Evolutionary conservation across 208 protist genomes (phyloP).

Genomic region (Acanthamoeba triangularis): DNA sequence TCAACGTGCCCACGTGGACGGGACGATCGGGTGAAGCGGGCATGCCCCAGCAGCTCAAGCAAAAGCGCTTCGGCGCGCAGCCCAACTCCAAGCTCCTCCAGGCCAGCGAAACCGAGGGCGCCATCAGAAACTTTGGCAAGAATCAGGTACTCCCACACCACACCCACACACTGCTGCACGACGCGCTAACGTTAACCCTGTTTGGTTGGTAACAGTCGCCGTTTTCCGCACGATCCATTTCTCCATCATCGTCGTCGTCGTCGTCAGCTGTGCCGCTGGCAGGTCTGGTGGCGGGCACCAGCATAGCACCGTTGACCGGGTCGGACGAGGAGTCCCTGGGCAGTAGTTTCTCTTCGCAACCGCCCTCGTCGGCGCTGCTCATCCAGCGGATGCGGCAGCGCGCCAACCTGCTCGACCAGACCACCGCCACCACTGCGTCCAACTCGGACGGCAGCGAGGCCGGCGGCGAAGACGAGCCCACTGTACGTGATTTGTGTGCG

Average conservation of each 20-base stretch:
- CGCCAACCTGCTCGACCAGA: slow-evolving; percentile 8
- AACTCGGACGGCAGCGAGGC: neutral
- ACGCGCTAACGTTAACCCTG: too few species aligned
- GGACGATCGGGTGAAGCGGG: slow-evolving; percentile 39
- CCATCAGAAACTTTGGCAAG: slow-evolving; percentile 21
- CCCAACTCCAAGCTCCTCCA: neutral
- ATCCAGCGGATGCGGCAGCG: slow-evolving; percentile 2
- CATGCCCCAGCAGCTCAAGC: slow-evolving; percentile 31
- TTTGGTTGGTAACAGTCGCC: too few species aligned
- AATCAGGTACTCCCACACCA: neutral
- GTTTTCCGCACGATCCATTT: neutral
- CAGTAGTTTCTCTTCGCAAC: neutral
- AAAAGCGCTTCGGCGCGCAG: neutral
- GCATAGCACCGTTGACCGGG: neutral
- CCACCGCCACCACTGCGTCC: neutral
- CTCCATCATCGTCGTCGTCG: neutral
- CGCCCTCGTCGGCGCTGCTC: slow-evolving; percentile 7
- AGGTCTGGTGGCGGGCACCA: neutral
- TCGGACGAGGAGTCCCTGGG: neutral
- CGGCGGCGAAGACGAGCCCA: neutral
- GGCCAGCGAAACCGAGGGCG: neutral
- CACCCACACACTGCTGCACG: too few species aligned
- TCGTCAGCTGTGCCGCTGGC: neutral
- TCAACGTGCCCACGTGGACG: slow-evolving; percentile 83
- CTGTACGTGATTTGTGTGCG: neutral